Evolutionary conservation across 352 stramenopile genomes (phyloP), one percentile per base, ranked within the genome.

Genomic region (Phytopythium vexans): DNA sequence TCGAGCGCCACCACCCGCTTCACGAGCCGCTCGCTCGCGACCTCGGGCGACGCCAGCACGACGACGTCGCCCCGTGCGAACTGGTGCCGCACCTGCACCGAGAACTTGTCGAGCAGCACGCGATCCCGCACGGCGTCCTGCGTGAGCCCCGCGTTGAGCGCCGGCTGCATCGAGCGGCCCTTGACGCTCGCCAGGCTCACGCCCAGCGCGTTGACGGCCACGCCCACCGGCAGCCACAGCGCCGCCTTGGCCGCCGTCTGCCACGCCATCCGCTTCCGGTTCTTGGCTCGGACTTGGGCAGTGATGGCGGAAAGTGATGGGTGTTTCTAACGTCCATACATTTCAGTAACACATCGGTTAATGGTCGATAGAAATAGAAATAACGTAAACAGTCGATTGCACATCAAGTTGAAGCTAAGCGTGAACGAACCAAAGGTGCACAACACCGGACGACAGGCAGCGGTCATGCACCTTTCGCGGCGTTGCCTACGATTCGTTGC

Each of bases 51-150:
- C 48, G 74, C 72, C 14, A 95, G 66, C 56, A 93, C 78, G 33
- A 95, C 82, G 35, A 94, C 79, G 57, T 94, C 85, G 44, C 85
- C 85, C 21, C 82, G 77, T 33, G 50, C 51, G 56, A 81, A 89
- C 32, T 60, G 62, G 45, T 92, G 74, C 8, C 67, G 81, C 54
- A 90, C 57, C 62, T 92, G 82, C 32, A 94, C 61, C 11, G 85
- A 92, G 52, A 88, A 92, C 61, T 92, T 92, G 74, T 94, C 82
- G 51, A 94, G 71, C 57, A 94, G 61, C 53, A 94, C 85, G 61
- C 80, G 74, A 62, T 94, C 83, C 42, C 83, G 77, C 62, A 89
- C 72, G 12, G 65, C 62, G 52, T 89, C 77, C 40, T 82, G 65
- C 14, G 53, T 62, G 32, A 92, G 66, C n/a, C 81, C 83, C 21